phyloP scores from a whole-genome alignment of 176 grass and related monocot species.

The Chrysopogon serrulatus region DNA sequence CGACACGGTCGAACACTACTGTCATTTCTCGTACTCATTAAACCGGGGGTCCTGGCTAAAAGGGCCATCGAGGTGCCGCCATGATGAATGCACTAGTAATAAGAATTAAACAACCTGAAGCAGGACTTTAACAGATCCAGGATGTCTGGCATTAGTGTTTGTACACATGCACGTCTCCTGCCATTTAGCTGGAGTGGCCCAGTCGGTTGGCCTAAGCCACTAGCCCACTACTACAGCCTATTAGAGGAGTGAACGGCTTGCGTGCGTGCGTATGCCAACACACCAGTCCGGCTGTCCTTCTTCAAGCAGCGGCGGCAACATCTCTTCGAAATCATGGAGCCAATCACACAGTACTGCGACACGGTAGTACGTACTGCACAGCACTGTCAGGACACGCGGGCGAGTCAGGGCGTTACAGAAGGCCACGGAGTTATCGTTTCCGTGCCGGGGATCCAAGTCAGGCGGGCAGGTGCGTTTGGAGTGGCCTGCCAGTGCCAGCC shows the following conservation, averaged over 20 bases:
- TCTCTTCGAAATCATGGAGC: background rate
- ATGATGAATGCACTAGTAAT: background rate
- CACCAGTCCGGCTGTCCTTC: background rate
- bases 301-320: background rate
- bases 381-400: background rate
- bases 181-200: background rate
- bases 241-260: background rate
- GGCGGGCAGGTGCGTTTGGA: background rate
- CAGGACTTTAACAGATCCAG: background rate
- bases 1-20: background rate
- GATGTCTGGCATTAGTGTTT: background rate
- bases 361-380: background rate
- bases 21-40: background rate
- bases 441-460: background rate
- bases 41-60: background rate
- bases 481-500: background rate
- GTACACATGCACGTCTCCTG: background rate
- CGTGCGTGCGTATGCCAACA: background rate
- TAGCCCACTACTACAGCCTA: background rate
- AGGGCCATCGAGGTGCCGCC: background rate
- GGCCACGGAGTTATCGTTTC: slow-evolving; percentile 21
- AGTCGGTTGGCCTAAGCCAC: background rate
- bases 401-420: slow-evolving; percentile 9
- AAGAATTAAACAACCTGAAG: background rate
- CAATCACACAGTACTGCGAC: background rate